Evolutionary conservation across 2,329 filamentous ascomycete genomes (phyloP).

Genomic region (Alternaria atra): DNA sequence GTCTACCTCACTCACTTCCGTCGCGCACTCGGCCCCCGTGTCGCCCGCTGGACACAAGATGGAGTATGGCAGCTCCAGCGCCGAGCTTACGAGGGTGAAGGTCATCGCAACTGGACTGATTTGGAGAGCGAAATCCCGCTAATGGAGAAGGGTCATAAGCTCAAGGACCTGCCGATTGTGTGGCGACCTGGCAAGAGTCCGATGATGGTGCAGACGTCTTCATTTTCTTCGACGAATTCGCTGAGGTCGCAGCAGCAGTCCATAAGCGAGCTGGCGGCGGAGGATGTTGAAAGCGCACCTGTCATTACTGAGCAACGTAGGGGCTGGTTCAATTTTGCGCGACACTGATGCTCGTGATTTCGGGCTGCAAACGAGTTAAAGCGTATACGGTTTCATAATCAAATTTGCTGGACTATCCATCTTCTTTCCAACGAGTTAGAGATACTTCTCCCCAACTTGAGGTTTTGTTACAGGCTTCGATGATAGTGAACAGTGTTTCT

Average conservation of each 20-base stretch:
- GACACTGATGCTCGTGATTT: neutral
- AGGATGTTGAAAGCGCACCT: neutral
- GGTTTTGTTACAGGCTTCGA: constrained; percentile 6
- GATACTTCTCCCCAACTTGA: constrained; percentile 4
- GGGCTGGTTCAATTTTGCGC: neutral
- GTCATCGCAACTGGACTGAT: constrained; percentile 8
- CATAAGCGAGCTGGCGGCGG: neutral
- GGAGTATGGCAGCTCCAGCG: constrained; percentile 38
- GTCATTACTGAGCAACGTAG: neutral
- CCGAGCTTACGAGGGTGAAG: constrained; percentile 30
- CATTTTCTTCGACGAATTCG: neutral
- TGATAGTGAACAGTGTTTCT: neutral
- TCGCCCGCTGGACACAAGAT: constrained; percentile 40
- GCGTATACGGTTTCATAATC: no score
- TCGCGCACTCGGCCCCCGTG: constrained; percentile 24
- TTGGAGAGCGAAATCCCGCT: constrained; percentile 8
- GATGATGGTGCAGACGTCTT: constrained; percentile 1
- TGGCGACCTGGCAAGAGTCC: constrained; percentile 5
- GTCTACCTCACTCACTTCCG: constrained; percentile 27
- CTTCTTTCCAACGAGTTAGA: neutral
- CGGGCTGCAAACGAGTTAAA: neutral
- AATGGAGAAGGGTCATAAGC: constrained; percentile 11
- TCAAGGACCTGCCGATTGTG: constrained; percentile 9
- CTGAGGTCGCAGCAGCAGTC: neutral
- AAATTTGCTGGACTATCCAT: neutral